Evolutionary conservation across 495 filamentous ascomycete genomes (phyloP).

Genomic region (Neurospora hispaniola): DNA sequence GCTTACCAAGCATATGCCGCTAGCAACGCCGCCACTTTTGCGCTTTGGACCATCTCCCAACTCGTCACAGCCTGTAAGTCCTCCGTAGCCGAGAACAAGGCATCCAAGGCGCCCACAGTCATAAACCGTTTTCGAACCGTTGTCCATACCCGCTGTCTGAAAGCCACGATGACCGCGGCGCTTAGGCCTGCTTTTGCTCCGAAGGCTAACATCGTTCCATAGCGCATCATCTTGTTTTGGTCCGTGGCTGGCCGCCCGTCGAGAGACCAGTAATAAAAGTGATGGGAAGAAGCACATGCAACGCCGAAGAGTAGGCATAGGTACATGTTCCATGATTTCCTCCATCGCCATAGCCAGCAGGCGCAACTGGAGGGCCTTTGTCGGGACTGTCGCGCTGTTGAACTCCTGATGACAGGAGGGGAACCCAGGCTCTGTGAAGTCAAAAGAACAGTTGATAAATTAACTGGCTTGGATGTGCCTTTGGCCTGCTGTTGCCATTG

Average conservation of each 20-base stretch:
- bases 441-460: neutral
- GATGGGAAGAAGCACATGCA: slow-evolving; percentile 24
- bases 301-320: slow-evolving; percentile 23
- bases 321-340: slow-evolving; percentile 23
- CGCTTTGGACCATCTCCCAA: slow-evolving; percentile 23
- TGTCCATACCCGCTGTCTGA: slow-evolving; percentile 25
- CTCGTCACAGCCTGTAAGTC: slow-evolving; percentile 19
- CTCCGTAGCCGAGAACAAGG: slow-evolving; percentile 26
- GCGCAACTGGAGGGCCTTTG: neutral
- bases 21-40: slow-evolving; percentile 22
- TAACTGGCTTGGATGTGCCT: neutral
- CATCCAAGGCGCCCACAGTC: slow-evolving; percentile 24
- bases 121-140: slow-evolving; percentile 25
- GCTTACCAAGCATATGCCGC: slow-evolving; percentile 25
- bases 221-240: slow-evolving; percentile 29
- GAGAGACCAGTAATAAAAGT: slow-evolving; percentile 23
- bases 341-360: slow-evolving; percentile 10
- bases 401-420: neutral
- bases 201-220: slow-evolving; percentile 25
- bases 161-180: slow-evolving; percentile 22
- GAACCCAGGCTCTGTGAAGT: neutral
- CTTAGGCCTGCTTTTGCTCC: slow-evolving; percentile 27
- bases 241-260: slow-evolving; percentile 20
- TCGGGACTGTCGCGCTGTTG: neutral
- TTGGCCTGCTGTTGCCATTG: neutral